These are phyloP conservation scores for Bolboschoenoplectus hybrid DNA, from an alignment of 202 grass and related monocot genomes.

Conservation along the genomic window DNA sequence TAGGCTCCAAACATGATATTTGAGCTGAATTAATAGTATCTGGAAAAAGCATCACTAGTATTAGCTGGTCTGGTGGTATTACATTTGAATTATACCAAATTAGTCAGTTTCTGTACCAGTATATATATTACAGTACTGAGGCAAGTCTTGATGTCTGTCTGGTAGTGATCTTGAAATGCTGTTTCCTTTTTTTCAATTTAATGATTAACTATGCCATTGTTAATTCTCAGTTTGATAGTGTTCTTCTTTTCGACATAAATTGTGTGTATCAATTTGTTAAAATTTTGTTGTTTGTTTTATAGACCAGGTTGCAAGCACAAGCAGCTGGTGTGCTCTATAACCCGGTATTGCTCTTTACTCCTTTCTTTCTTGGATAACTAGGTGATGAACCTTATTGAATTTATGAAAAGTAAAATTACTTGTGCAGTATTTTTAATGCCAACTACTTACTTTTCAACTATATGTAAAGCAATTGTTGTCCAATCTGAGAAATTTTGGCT, in stretches of 20 bases:
- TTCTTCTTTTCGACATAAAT: neutral
- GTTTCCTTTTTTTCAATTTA: neutral
- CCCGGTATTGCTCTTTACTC: slow-evolving; percentile 46
- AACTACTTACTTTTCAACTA: neutral
- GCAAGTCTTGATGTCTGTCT: too few species aligned
- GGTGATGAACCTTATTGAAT: neutral
- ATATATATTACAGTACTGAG: neutral
- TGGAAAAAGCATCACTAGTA: neutral
- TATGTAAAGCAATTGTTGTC: neutral
- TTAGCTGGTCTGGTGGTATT: neutral
- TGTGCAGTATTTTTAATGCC: neutral
- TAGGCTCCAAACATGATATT: neutral
- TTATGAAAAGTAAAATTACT: neutral
- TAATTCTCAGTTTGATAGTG: neutral
- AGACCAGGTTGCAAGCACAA: slow-evolving; percentile 97
- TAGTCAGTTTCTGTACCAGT: neutral
- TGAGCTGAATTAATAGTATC: neutral
- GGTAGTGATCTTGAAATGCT: too few species aligned
- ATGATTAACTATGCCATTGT: neutral
- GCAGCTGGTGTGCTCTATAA: slow-evolving; percentile 88
- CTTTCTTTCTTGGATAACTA: slow-evolving; percentile 8
- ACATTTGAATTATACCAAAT: neutral
- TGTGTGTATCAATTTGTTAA: neutral
- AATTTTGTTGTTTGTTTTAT: slow-evolving; percentile 24
- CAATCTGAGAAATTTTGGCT: slow-evolving; percentile 40